Conservation (phyloP, 176 grass and related monocot species). For the Zizania latifolia region DNA sequence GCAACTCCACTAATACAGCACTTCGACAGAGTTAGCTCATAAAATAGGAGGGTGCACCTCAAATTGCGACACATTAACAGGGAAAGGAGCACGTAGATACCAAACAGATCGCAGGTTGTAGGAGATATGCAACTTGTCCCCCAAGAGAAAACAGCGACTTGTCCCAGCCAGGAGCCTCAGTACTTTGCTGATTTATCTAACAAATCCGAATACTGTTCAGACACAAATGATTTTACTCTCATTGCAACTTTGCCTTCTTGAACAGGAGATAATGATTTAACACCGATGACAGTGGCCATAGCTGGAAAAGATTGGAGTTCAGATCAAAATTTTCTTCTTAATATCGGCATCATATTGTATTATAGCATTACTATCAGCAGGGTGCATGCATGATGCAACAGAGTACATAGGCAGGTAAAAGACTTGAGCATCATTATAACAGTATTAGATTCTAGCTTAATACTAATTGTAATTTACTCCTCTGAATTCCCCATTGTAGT, state of each 20-base stretch:
- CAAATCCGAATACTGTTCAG: constrained; percentile 52
- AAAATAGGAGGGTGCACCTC: neutral
- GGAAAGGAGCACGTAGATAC: neutral
- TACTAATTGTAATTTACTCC: neutral
- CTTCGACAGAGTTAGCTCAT: neutral
- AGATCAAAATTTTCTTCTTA: constrained; percentile 1
- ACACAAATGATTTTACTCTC: constrained; percentile 74
- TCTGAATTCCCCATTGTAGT: too few species aligned
- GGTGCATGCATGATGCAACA: too few species aligned
- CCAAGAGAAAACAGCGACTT: neutral
- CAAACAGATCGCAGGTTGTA: neutral
- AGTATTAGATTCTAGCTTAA: neutral
- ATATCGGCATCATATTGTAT: neutral
- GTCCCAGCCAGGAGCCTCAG: constrained; percentile 8
- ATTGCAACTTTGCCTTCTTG: constrained; percentile 27
- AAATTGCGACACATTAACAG: too few species aligned
- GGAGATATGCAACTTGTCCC: neutral
- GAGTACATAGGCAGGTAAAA: too few species aligned
- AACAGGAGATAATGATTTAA: constrained; percentile 59
- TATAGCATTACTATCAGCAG: neutral
- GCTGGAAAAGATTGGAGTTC: constrained; percentile 36
- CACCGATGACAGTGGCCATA: constrained; percentile 52
- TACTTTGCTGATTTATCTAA: constrained; percentile 8
- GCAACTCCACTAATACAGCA: neutral
- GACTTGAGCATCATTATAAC: neutral